Evolutionary conservation across 495 filamentous ascomycete genomes (phyloP).

Genomic region (Penicillium manginii): DNA sequence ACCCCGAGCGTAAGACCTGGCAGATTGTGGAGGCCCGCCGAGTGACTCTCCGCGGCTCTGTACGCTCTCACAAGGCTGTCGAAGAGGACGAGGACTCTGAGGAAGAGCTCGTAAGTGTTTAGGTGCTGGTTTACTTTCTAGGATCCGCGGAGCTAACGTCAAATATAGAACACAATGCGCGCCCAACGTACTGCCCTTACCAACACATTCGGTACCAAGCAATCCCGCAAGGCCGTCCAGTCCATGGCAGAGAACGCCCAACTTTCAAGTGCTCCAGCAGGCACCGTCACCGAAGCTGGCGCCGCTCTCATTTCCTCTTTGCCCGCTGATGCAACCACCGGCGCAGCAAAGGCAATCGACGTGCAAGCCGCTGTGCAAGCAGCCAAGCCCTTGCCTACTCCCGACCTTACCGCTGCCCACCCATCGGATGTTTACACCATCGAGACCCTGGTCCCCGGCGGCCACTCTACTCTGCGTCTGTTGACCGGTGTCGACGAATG

Average conservation of each 20-base stretch:
- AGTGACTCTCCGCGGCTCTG: constrained; percentile 67
- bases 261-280: constrained; percentile 48
- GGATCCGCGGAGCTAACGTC: neutral
- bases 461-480: constrained; percentile 51
- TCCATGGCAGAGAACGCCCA: constrained; percentile 82
- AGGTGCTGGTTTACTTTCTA: neutral
- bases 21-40: constrained; percentile 77
- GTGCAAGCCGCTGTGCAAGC: constrained; percentile 69
- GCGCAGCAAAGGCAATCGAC: constrained; percentile 63
- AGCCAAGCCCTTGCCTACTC: constrained; percentile 75
- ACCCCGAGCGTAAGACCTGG: constrained; percentile 71
- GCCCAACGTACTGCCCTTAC: constrained; percentile 73
- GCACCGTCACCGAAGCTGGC: constrained; percentile 58
- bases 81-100: constrained; percentile 42
- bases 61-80: constrained; percentile 56
- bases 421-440: constrained; percentile 84
- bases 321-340: constrained; percentile 55
- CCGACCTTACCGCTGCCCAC: constrained; percentile 70
- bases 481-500: constrained; percentile 72
- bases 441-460: constrained; percentile 62
- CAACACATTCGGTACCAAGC: constrained; percentile 90
- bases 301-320: constrained; percentile 66
- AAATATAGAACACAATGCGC: constrained; percentile 51
- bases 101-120: constrained; percentile 38
- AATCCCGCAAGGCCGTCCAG: constrained; percentile 82